phyloP scores from a whole-genome alignment of 306 rosid genomes.

The Herpetospermum pedunculosum region DNA sequence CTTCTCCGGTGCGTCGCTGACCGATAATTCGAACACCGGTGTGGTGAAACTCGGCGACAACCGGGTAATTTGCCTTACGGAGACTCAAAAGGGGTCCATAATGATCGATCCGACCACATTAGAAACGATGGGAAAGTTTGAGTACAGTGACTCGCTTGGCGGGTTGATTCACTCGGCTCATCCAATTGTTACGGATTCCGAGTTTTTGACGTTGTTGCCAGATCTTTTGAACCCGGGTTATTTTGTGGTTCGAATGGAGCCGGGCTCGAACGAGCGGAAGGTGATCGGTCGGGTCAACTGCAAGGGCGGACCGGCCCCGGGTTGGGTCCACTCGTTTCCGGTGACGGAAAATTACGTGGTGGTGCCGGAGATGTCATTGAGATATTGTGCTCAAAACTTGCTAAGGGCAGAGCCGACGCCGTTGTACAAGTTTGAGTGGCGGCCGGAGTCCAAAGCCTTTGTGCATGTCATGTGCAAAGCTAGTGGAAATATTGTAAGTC shows the following conservation, averaged over 20 bases:
- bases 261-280: constrained; percentile 59
- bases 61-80: constrained; percentile 80
- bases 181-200: constrained; percentile 68
- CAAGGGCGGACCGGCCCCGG: constrained; percentile 52
- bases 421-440: constrained; percentile 81
- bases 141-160: constrained; percentile 67
- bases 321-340: constrained; percentile 96
- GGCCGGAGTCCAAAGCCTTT: constrained; percentile 60
- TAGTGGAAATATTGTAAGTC: constrained; percentile 63
- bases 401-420: constrained; percentile 87
- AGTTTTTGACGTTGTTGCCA: constrained; percentile 66
- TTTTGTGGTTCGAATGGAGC: constrained; percentile 63
- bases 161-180: constrained; percentile 90
- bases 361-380: constrained; percentile 82
- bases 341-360: constrained; percentile 59
- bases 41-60: constrained; percentile 72
- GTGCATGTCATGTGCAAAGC: constrained; percentile 78
- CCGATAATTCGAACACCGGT: constrained; percentile 88
- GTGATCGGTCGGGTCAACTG: constrained; percentile 70
- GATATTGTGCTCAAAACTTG: constrained; percentile 71
- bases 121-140: constrained; percentile 59
- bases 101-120: constrained; percentile 56
- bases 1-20: constrained; percentile 73
- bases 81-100: constrained; percentile 86
- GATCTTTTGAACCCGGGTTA: constrained; percentile 72